A percentile compares a stretch with the other conserved stretches of the same genome.
Evolutionary conservation across 371 early-diverging fungal genomes (phyloP).

Genomic region (Apophysomyces elegans): DNA sequence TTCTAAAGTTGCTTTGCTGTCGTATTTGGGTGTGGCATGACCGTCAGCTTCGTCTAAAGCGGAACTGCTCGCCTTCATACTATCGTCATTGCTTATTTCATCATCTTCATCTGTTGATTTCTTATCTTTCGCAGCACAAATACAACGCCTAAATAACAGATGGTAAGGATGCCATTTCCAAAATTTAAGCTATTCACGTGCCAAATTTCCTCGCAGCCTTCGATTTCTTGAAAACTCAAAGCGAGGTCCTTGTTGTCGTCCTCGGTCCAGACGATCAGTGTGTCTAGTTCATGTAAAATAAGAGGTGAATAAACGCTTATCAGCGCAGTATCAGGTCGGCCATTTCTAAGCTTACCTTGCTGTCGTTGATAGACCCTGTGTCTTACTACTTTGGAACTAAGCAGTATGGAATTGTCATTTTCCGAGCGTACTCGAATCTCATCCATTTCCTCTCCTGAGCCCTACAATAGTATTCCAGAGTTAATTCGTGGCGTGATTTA

Average conservation of each 20-base stretch:
- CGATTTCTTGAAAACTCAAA: slow-evolving; percentile 88
- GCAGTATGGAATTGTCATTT: slow-evolving; percentile 64
- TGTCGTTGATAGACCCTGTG: slow-evolving; percentile 78
- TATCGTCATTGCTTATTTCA: background rate
- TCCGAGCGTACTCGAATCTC: slow-evolving; percentile 67
- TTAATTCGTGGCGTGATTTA: slow-evolving; percentile 11
- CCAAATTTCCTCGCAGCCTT: slow-evolving; percentile 85
- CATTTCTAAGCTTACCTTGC: slow-evolving; percentile 63
- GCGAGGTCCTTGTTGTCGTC: slow-evolving; percentile 79
- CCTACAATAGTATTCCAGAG: slow-evolving; percentile 25
- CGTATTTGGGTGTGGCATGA: slow-evolving; percentile 24
- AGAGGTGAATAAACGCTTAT: background rate
- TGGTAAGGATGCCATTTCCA: background rate
- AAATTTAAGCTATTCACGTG: slow-evolving; percentile 33
- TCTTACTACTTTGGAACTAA: slow-evolving; percentile 66
- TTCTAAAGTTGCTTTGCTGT: slow-evolving; percentile 38
- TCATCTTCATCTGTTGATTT: slow-evolving; percentile 11
- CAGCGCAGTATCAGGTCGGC: background rate
- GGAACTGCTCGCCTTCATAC: background rate
- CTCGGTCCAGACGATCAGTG: slow-evolving; percentile 94
- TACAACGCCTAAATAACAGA: slow-evolving; percentile 13
- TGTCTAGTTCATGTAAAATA: slow-evolving; percentile 56
- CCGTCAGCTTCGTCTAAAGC: slow-evolving; percentile 20
- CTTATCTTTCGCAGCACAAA: slow-evolving; percentile 20
- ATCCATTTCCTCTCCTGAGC: slow-evolving; percentile 55